Conservation (phyloP, 148 eudicot species). For the Polygonum aviculare region DNA sequence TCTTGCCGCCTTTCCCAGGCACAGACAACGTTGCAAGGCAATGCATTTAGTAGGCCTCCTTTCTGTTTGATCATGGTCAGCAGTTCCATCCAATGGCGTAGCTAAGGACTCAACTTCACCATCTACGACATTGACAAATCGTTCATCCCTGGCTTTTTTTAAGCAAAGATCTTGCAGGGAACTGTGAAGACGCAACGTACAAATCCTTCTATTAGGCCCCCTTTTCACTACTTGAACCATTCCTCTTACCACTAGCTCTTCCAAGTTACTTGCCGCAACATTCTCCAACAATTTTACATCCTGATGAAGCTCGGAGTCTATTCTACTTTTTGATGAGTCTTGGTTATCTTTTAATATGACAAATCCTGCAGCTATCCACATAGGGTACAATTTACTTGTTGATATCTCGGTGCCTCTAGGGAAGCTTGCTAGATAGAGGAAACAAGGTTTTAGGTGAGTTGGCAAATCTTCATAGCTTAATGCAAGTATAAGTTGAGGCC, state of each 20-base stretch:
- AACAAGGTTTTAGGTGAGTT: background rate
- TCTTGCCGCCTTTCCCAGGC: background rate
- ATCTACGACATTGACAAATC: background rate
- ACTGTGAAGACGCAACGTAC: background rate
- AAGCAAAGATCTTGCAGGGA: background rate
- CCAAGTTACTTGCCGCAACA: conserved; percentile 1
- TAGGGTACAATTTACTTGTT: background rate
- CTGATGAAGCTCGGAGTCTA: background rate
- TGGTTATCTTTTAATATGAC: background rate
- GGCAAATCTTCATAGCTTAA: conserved; percentile 1
- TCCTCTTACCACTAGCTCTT: conserved; percentile 3
- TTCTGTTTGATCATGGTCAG: too few species aligned
- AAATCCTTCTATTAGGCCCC: background rate
- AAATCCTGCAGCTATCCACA: conserved; percentile 5
- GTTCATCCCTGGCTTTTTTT: background rate
- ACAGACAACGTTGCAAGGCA: too few species aligned
- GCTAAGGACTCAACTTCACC: background rate
- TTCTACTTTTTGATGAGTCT: background rate
- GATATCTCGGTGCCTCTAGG: conserved; percentile 2
- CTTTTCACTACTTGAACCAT: background rate
- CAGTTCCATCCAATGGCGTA: background rate
- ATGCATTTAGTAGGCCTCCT: background rate
- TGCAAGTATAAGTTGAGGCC: background rate
- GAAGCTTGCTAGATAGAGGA: background rate
- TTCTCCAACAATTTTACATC: background rate